These are phyloP conservation scores for Herpotrichia juniperi DNA, from an alignment of 2,329 filamentous ascomycete species.

Conservation along the genomic window DNA sequence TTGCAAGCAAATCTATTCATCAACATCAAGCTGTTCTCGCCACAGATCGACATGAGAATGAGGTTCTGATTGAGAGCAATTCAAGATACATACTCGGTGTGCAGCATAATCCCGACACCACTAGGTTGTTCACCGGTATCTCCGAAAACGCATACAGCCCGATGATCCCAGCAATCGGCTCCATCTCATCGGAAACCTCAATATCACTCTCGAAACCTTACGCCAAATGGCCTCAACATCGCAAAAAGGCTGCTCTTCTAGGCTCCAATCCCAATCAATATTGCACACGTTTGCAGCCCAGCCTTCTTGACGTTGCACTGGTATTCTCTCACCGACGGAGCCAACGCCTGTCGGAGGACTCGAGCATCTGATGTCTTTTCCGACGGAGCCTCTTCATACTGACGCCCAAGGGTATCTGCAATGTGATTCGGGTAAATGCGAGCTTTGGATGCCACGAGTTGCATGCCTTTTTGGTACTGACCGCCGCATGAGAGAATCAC, in stretches of 20 bases:
- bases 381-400: too few relatives aligned
- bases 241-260: background rate
- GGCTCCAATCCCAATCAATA: background rate
- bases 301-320: too few relatives aligned
- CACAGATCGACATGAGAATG: background rate
- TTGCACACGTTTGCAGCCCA: background rate
- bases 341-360: too few relatives aligned
- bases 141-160: background rate
- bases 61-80: background rate
- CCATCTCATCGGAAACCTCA: background rate
- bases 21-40: too few relatives aligned
- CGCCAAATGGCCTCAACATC: background rate
- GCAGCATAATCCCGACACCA: background rate
- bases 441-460: background rate
- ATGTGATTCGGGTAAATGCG: background rate
- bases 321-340: too few relatives aligned
- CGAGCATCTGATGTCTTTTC: too few relatives aligned
- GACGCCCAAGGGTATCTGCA: background rate
- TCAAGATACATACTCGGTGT: background rate
- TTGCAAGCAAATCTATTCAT: background rate
- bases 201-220: background rate
- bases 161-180: background rate
- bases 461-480: background rate
- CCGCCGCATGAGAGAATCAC: background rate
- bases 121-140: background rate